Conservation (phyloP, 83 land plant genomes). For the Picea abies region DNA sequence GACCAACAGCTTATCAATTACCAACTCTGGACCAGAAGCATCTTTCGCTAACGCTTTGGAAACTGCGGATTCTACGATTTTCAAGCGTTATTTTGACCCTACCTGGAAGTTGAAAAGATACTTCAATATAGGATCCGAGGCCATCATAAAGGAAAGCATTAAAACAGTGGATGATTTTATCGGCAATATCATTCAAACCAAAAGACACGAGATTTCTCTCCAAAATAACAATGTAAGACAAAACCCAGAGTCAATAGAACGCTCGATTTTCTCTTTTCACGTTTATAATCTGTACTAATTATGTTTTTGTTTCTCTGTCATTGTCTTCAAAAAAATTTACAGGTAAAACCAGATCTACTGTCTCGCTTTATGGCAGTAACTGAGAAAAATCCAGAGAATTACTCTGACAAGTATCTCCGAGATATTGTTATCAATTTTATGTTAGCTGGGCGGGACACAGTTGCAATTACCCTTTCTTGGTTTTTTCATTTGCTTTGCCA, state of each 20-base stretch:
- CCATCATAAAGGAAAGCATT: conserved; percentile 11
- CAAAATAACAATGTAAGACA: not conserved
- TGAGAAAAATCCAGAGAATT: not conserved
- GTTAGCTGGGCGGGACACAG: conserved; percentile 42
- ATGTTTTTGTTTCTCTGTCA: not conserved
- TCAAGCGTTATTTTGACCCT: conserved; percentile 9
- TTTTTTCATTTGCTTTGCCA: conserved; percentile 28
- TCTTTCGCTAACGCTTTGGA: conserved; percentile 23
- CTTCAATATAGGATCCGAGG: conserved; percentile 20
- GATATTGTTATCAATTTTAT: conserved; percentile 30
- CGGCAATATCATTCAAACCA: conserved; percentile 14
- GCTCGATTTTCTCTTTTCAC: not conserved
- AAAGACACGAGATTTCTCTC: conserved; percentile 9
- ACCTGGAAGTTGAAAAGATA: conserved; percentile 14
- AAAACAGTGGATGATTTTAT: conserved; percentile 21
- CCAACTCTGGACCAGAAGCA: conserved; percentile 3
- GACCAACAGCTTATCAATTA: conserved; percentile 9
- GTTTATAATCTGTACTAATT: not conserved
- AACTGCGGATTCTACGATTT: conserved; percentile 4
- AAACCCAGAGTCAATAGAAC: not conserved
- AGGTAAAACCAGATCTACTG: conserved; percentile 14
- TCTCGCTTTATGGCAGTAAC: not conserved
- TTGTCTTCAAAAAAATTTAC: not conserved
- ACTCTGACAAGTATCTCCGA: conserved; percentile 15
- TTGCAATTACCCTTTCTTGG: conserved; percentile 45